Percentiles rank a stretch among this genome's conserved stretches.
Evolutionary conservation across 352 stramenopile species (phyloP).

Genomic region (Phytophthora pini): DNA sequence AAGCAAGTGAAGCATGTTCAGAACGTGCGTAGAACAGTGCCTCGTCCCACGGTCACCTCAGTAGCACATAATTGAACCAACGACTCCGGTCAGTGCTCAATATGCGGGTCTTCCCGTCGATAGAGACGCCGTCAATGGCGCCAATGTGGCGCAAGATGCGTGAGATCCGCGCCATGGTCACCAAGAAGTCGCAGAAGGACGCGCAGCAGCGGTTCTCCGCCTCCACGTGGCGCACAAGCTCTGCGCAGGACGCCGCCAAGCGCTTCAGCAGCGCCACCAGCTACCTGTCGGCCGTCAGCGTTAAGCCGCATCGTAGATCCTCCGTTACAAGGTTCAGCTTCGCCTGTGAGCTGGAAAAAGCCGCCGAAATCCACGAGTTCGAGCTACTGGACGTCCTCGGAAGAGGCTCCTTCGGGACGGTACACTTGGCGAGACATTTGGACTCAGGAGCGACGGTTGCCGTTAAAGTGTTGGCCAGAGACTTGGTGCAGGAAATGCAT

Average conservation of each 20-base stretch:
- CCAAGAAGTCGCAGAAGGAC: slow-evolving; percentile 24
- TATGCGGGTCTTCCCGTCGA: slow-evolving; percentile 32
- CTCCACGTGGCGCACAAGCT: slow-evolving; percentile 31
- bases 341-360: slow-evolving; percentile 34
- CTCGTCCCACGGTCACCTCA: slow-evolving; percentile 2
- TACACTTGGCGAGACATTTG: slow-evolving; percentile 68
- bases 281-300: slow-evolving; percentile 30
- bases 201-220: slow-evolving; percentile 41
- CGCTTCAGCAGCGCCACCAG: slow-evolving; percentile 30
- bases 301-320: slow-evolving; percentile 18
- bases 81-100: no score
- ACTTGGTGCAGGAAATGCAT: slow-evolving; percentile 54
- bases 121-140: slow-evolving; percentile 40
- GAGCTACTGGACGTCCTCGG: slow-evolving; percentile 73
- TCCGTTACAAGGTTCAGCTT: slow-evolving; percentile 26
- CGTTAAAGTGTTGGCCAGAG: slow-evolving; percentile 62
- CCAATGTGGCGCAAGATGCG: slow-evolving; percentile 52
- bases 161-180: slow-evolving; percentile 41
- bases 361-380: slow-evolving; percentile 47
- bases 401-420: slow-evolving; percentile 71
- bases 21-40: slow-evolving; percentile 27
- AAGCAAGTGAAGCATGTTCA: slow-evolving; percentile 4
- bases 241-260: slow-evolving; percentile 21
- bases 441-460: slow-evolving; percentile 62
- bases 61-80: neutral